Conservation (phyloP, 2,329 filamentous ascomycete genomes). For the Beauveria varroae region DNA sequence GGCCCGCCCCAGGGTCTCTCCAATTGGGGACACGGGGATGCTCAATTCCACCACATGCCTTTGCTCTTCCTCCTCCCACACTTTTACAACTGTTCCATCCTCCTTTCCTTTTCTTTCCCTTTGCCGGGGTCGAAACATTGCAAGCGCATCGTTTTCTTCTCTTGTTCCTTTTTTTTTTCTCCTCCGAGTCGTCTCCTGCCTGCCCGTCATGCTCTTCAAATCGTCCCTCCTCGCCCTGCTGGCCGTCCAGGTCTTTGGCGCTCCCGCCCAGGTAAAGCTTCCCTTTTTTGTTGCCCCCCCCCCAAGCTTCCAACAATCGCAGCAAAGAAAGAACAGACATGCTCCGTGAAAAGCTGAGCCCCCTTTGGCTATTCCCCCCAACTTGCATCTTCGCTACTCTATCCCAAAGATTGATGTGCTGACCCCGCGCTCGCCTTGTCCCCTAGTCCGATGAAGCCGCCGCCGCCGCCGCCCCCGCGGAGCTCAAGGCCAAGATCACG, state of each 20-base stretch:
- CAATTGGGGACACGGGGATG: too few species aligned
- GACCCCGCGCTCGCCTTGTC: not conserved
- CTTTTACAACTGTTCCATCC: not conserved
- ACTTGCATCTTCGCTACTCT: too few species aligned
- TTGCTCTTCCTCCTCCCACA: not conserved
- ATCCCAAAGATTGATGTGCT: not conserved
- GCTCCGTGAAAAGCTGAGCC: not conserved
- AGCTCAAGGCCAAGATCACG: conserved; percentile 55
- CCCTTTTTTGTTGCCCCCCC: not conserved
- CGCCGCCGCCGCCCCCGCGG: conserved; percentile 17
- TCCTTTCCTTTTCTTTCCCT: conserved; percentile 2
- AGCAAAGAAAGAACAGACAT: not conserved
- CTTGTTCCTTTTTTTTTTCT: not conserved
- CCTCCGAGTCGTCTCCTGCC: not conserved
- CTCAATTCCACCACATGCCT: not conserved
- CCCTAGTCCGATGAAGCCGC: conserved; percentile 14
- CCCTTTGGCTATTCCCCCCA: too few species aligned
- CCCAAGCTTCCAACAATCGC: not conserved
- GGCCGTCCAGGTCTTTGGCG: conserved; percentile 60
- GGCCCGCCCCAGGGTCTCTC: too few species aligned
- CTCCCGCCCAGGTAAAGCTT: conserved; percentile 53
- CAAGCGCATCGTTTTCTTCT: not conserved
- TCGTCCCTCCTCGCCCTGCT: conserved; percentile 64
- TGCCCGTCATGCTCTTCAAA: conserved; percentile 60
- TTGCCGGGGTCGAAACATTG: not conserved